Evolutionary conservation across 1,284 basidiomycete species (phyloP), one percentile per base, ranked within the genome.

Genomic region (Coriolopsis trogii): DNA sequence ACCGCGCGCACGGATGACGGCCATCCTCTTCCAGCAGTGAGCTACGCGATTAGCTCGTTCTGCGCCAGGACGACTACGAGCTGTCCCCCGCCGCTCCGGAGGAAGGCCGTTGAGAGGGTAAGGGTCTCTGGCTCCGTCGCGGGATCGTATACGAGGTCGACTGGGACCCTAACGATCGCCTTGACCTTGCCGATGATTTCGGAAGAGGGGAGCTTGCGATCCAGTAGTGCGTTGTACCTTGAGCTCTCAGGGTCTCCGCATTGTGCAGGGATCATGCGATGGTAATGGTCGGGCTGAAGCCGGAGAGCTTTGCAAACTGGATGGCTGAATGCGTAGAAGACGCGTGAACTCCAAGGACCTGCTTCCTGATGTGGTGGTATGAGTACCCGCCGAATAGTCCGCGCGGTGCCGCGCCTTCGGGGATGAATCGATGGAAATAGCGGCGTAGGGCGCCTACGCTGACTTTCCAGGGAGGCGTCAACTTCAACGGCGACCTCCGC

Each of bases 191-290:
- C 36, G 33, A 49, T 48, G 24, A 76, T 58, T 4, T 65, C 55
- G 5, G 60, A 41, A 6, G 49, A 29, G 0, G 66, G 24, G n/a
- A 67, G 55, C 20, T 70, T 66, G 31, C 79, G 72, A 48, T 81
- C 75, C 46, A 84, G 63, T 40, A 80, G 33, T 78, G 67, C 0
- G 78, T 79, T 1, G 80, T 83, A 2, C 84, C 82, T 18, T 79
- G 65, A 0, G 68, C 64, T 59, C 76, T 77, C 49, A 84, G 70
- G 33, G 62, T 63, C 0, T 63, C 65, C 20, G 64, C 58, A 53
- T 81, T 73, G 48, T 70, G 69, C 8, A 62, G 54, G 10, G 77
- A n/a, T n/a, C n/a, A 81, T 3, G 81, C 72, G 2, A 77, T 80
- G 8, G 78, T 67, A 41, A 83, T 76, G 53, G 82, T 78, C 2